Evolutionary conservation across 2,329 filamentous ascomycete genomes (phyloP).

Genomic region (Botrytis cinerea): DNA sequence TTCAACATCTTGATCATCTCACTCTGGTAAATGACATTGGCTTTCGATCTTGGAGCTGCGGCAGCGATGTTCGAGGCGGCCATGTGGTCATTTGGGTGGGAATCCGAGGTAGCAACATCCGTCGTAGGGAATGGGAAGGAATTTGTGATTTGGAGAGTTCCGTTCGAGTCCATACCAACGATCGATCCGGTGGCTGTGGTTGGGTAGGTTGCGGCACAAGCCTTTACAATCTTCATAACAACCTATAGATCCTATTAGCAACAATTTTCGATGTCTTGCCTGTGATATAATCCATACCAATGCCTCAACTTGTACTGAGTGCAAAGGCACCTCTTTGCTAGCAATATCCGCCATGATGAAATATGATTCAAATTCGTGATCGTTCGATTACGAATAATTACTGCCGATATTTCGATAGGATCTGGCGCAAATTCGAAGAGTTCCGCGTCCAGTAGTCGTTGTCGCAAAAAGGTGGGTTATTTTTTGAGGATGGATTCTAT

Average conservation of each 20-base stretch:
- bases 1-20: slow-evolving; percentile 97
- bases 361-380: slow-evolving; percentile 16
- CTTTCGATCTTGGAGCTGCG: slow-evolving; percentile 87
- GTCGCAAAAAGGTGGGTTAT: slow-evolving; percentile 25
- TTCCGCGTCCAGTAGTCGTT: slow-evolving; percentile 22
- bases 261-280: slow-evolving; percentile 38
- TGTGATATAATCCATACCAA: slow-evolving; percentile 63
- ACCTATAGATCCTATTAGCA: slow-evolving; percentile 56
- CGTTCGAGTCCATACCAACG: slow-evolving; percentile 87
- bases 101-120: slow-evolving; percentile 67
- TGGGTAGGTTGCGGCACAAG: slow-evolving; percentile 85
- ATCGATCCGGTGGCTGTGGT: slow-evolving; percentile 86
- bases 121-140: slow-evolving; percentile 88
- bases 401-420: slow-evolving; percentile 7
- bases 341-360: slow-evolving; percentile 57
- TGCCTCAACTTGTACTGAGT: slow-evolving; percentile 90
- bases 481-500: slow-evolving; percentile 24
- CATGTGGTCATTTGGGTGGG: slow-evolving; percentile 69
- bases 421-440: slow-evolving; percentile 10
- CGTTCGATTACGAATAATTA: neutral
- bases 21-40: slow-evolving; percentile 82
- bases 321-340: slow-evolving; percentile 69
- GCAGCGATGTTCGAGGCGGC: slow-evolving; percentile 73
- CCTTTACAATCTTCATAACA: slow-evolving; percentile 97
- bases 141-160: slow-evolving; percentile 87